Evolutionary conservation across 2,329 filamentous ascomycete genomes (phyloP), one percentile per base, ranked within the genome.

Genomic region (Aspergillus arachidicola): DNA sequence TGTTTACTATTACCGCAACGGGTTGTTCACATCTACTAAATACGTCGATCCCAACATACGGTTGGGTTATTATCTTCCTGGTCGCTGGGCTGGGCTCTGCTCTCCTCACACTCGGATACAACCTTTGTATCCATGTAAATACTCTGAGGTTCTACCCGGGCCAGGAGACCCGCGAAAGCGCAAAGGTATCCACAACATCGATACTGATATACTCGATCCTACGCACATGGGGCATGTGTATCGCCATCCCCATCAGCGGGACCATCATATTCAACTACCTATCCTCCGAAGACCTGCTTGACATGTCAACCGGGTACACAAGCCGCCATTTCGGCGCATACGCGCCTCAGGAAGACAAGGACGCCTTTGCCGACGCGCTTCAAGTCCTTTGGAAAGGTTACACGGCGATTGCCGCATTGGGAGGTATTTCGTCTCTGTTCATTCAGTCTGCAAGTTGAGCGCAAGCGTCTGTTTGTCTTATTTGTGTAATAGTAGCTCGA

Each of bases 231-330:
- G 82, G 82, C 1, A 81, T 82, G 80, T 76, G 77, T 12, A 63
- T 81, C 28, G 81, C 81, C 11, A 74, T 84, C 6, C 78, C 79
- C 21, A 66, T 79, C 10, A 74, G 76, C 3, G 76, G 74, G 6
- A 72, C 77, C 0, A 66, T 82, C 9, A 79, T 84, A 56, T 72
- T 82, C 60, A 82, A 80, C 57, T 68, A 76, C 3, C 76, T 82
- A 67, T 71, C 69, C 4, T 19, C 28, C 9, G 5, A 19, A 34
- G 28, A n/a, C 9, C 12, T 51, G 1, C 34, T 28, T 21, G 51
- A 55, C 21, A 11, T 38, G 21, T 23, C n/a, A 4, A 28, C 26
- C 32, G 51, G 34, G n/a, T 38, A 54, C 32, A 23, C 11, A 4
- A 12, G 30, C 21, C 32, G 28, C 21, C 51, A 32, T 4, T 11